phyloP scores from a whole-genome alignment of 2,329 filamentous ascomycete species.

The Arthroderma sp. region DNA sequence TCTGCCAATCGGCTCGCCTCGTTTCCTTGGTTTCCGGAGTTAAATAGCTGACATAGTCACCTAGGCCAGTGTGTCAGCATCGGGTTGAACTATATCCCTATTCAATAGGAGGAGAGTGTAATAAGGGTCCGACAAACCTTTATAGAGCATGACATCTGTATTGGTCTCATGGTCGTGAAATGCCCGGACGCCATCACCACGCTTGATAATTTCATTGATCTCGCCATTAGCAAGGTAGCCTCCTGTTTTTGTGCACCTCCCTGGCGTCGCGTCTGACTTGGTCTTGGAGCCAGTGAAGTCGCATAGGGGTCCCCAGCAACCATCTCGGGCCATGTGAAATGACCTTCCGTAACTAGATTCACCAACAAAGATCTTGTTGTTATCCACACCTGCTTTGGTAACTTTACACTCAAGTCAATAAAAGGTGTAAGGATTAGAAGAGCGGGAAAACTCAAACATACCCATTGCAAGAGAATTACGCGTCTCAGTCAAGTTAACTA shows the following conservation, averaged over 20 bases:
- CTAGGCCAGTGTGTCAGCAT: neutral
- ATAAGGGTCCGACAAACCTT: neutral
- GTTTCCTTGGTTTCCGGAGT: conserved; percentile 11
- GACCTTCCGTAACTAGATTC: conserved; percentile 24
- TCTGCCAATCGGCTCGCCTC: conserved; percentile 13
- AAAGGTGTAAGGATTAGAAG: neutral
- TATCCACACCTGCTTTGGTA: conserved; percentile 26
- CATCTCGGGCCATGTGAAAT: conserved; percentile 21
- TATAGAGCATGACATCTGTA: conserved; percentile 2
- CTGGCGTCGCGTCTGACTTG: conserved; percentile 16
- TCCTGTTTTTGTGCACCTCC: conserved; percentile 20
- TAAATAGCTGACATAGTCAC: neutral
- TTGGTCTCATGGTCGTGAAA: neutral
- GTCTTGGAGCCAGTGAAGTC: conserved; percentile 13
- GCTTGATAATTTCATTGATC: conserved; percentile 19
- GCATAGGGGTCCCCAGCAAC: conserved; percentile 17
- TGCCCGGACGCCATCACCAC: neutral
- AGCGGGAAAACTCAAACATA: conserved; percentile 9
- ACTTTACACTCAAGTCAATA: conserved; percentile 15
- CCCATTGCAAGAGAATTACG: conserved; percentile 21
- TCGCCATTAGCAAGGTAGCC: conserved; percentile 25
- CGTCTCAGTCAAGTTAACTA: conserved; percentile 29
- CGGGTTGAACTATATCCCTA: neutral
- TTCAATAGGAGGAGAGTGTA: neutral
- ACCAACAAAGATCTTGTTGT: conserved; percentile 22